Conservation (phyloP, 2,329 filamentous ascomycete genomes). For the Dactylonectria estremocensis region DNA sequence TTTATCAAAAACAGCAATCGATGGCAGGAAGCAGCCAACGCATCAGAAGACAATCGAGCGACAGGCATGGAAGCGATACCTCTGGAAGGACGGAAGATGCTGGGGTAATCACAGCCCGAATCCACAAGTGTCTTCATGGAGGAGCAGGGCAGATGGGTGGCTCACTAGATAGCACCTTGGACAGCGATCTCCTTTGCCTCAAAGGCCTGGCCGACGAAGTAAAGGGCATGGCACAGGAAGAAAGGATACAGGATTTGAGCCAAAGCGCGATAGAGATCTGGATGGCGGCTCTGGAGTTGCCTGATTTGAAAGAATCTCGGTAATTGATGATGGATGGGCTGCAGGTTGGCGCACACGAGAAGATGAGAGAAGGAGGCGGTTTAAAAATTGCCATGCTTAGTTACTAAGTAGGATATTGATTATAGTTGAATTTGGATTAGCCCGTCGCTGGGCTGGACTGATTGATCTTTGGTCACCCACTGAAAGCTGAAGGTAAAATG, state of each 20-base stretch:
- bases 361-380: not conserved
- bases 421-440: not conserved
- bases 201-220: not conserved
- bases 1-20: constrained; percentile 17
- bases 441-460: not conserved
- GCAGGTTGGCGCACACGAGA: not conserved
- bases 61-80: constrained; percentile 35
- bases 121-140: constrained; percentile 48
- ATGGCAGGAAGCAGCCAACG: constrained; percentile 9
- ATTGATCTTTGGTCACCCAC: not conserved
- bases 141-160: constrained; percentile 29
- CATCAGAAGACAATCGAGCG: not conserved
- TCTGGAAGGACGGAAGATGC: constrained; percentile 47
- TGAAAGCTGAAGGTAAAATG: not conserved
- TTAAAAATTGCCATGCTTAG: not conserved
- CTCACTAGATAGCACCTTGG: constrained; percentile 23
- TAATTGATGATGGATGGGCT: constrained; percentile 4
- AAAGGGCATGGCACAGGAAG: not conserved
- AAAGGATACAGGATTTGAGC: constrained; percentile 32
- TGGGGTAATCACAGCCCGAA: constrained; percentile 44
- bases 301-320: constrained; percentile 44
- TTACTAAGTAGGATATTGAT: constrained; percentile 20
- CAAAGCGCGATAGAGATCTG: constrained; percentile 49
- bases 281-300: constrained; percentile 51
- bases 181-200: constrained; percentile 9